phyloP scores from a whole-genome alignment of 768 basidiomycete species.

The Boletus sp. region DNA sequence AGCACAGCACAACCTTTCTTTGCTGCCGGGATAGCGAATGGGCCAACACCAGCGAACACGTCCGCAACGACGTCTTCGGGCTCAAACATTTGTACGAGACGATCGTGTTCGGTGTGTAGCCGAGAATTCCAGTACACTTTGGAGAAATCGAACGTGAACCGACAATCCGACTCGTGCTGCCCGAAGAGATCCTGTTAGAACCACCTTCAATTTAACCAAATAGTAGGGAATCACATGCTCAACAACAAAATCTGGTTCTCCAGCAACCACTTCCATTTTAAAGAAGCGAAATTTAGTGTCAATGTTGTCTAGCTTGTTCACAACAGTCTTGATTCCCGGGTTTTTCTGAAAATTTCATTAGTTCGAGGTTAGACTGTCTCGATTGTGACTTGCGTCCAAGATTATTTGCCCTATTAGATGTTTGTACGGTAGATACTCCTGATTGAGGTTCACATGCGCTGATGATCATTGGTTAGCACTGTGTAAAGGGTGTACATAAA shows the following conservation, averaged over 20 bases:
- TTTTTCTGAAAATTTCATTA: slow-evolving; percentile 68
- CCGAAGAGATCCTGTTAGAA: slow-evolving; percentile 1
- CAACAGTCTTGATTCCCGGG: slow-evolving; percentile 74
- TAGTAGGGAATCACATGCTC: slow-evolving; percentile 62
- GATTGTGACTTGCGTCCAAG: slow-evolving; percentile 63
- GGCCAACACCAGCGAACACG: slow-evolving; percentile 96
- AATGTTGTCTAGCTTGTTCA: slow-evolving; percentile 90
- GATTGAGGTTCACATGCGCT: slow-evolving; percentile 92
- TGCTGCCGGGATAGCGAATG: slow-evolving; percentile 91
- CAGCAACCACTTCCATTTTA: slow-evolving; percentile 94
- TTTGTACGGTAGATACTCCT: slow-evolving; percentile 90
- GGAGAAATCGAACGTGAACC: slow-evolving; percentile 91
- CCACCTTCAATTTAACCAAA: background rate
- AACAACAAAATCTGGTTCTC: slow-evolving; percentile 82
- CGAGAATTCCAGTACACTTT: slow-evolving; percentile 99
- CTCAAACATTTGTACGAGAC: slow-evolving; percentile 71
- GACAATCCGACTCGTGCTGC: slow-evolving; percentile 82
- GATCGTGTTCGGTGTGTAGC: slow-evolving; percentile 85
- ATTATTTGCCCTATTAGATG: slow-evolving; percentile 88
- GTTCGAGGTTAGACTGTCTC: background rate
- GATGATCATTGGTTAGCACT: slow-evolving; percentile 4
- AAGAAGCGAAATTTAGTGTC: slow-evolving; percentile 88
- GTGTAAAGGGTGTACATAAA: background rate
- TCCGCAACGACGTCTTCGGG: slow-evolving; percentile 83
- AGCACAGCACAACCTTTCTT: slow-evolving; percentile 87